Evolutionary conservation across 495 filamentous ascomycete species (phyloP).

Genomic region (Penicillium longicatenatum): DNA sequence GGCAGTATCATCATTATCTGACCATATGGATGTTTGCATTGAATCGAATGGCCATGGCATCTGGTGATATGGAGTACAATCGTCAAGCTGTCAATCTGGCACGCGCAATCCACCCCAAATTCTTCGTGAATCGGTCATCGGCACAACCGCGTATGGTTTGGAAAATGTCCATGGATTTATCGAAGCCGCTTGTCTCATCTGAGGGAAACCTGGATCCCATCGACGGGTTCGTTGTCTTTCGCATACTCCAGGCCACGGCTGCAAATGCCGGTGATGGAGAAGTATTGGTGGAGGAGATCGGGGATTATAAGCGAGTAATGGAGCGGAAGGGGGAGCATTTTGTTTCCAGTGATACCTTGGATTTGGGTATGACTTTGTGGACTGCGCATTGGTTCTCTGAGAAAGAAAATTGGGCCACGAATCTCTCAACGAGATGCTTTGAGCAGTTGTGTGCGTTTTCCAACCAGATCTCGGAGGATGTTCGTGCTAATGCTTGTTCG

Average conservation of each 20-base stretch:
- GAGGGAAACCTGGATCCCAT: constrained; percentile 66
- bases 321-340: constrained; percentile 47
- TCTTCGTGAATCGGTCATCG: constrained; percentile 46
- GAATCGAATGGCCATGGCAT: constrained; percentile 58
- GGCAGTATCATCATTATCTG: constrained; percentile 70
- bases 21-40: constrained; percentile 74
- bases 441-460: constrained; percentile 42
- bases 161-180: constrained; percentile 62
- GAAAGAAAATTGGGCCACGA: constrained; percentile 54
- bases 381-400: constrained; percentile 58
- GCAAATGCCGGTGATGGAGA: constrained; percentile 26
- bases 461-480: neutral
- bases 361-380: constrained; percentile 70
- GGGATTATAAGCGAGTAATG: constrained; percentile 61
- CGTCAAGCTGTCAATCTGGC: constrained; percentile 58
- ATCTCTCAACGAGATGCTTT: constrained; percentile 46
- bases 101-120: constrained; percentile 58
- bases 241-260: constrained; percentile 52
- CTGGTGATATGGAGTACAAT: constrained; percentile 53
- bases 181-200: constrained; percentile 48
- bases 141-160: constrained; percentile 56
- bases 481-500: neutral
- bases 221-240: constrained; percentile 60
- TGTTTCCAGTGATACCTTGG: constrained; percentile 56
- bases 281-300: constrained; percentile 54